phyloP scores from a whole-genome alignment of 2,329 filamentous ascomycete species.

The Fusarium sp. region DNA sequence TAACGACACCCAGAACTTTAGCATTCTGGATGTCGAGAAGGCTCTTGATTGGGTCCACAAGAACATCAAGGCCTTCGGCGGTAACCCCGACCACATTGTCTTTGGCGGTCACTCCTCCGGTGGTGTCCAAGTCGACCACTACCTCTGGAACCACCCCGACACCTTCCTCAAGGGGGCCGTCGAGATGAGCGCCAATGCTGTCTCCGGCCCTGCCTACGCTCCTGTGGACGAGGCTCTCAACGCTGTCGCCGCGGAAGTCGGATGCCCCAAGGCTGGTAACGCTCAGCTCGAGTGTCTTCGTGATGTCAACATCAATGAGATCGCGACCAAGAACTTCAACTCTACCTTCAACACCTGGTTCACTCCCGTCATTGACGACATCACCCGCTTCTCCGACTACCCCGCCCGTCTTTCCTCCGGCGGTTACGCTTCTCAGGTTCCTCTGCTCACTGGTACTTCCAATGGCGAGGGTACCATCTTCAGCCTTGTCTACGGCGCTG shows the following conservation, averaged over 20 bases:
- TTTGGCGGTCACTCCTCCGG: conserved; percentile 57
- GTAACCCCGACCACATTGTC: conserved; percentile 59
- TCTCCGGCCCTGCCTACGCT: conserved; percentile 55
- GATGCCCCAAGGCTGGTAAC: conserved; percentile 47
- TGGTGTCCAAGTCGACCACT: conserved; percentile 54
- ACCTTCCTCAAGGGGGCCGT: conserved; percentile 54
- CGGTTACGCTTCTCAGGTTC: conserved; percentile 51
- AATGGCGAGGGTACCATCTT: conserved; percentile 54
- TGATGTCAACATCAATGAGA: conserved; percentile 40
- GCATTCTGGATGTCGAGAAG: conserved; percentile 44
- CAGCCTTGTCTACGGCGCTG: conserved; percentile 50
- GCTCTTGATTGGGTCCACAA: conserved; percentile 45
- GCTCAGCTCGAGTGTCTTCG: conserved; percentile 55
- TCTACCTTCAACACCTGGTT: conserved; percentile 57
- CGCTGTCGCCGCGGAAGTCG: conserved; percentile 52
- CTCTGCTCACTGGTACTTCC: conserved; percentile 52
- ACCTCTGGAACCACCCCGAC: conserved; percentile 56
- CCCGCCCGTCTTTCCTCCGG: conserved; percentile 31
- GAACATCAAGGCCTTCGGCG: conserved; percentile 54
- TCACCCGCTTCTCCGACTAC: conserved; percentile 52
- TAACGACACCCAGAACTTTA: conserved; percentile 43
- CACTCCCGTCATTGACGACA: conserved; percentile 52
- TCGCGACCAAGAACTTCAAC: conserved; percentile 44
- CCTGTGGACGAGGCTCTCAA: conserved; percentile 53
- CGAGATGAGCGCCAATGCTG: conserved; percentile 57